Evolutionary conservation across 371 early-diverging fungal genomes (phyloP), one percentile per base, ranked within the genome.

Genomic region (Zychaea mexicana): DNA sequence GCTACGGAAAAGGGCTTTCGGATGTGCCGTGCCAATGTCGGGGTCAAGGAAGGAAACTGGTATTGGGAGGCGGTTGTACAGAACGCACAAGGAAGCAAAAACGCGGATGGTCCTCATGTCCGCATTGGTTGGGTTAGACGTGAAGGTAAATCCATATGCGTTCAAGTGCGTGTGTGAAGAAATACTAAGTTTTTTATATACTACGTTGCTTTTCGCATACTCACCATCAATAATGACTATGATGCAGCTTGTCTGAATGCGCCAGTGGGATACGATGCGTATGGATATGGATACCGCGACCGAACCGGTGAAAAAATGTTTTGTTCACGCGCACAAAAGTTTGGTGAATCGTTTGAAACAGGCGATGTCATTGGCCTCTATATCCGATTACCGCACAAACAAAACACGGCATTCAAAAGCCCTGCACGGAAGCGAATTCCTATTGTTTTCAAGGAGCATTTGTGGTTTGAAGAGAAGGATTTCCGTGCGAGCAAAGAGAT

Each of bases 281-380:
- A 88, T 63, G 80, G 88, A 45, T 90, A 89, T 68, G 90, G 86
- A 0, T 80, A 86, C 53, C 83, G 90, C 2, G 90, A 90, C 59
- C 72, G 77, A 31, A 88, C 90, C 15, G 89, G 89, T 3, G 88
- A 90, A 46, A 84, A 79, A 36, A 66, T 90, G 28, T 86, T 85
- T 66, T 81, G 83, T 65, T 88, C 89, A 15, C 67, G 82, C 21
- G 85, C 83, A 13, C 67, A 68, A 31, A 73, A 73, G 12, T 89
- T 73, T 68, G 89, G 86, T 2, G 88, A 89, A 42, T 65, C 88
- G 0, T 90, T 87, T 66, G 68, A 76, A 57, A 76, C 87, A 0
- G 90, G 90, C 7, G 90, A 90, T 72, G 88, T 89, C 3, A 89
- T 90, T 64, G 90, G 90, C 3, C 61, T 88, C 2, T 83, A 79